phyloP scores from a whole-genome alignment of 352 stramenopile species.

The Peronospora destructor region DNA sequence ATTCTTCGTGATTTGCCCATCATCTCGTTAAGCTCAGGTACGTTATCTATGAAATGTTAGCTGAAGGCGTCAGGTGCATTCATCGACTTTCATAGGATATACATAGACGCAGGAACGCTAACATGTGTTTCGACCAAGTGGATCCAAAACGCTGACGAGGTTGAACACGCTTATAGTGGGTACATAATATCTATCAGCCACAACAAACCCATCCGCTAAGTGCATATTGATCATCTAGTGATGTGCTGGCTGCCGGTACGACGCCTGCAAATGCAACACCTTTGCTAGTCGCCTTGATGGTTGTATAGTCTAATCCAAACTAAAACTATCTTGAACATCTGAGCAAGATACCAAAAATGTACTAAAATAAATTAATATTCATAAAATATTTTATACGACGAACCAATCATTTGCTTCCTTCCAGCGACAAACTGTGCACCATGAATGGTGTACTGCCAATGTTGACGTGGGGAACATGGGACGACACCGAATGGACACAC shows the following conservation, averaged over 20 bases:
- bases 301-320: too few relatives aligned
- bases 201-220: too few relatives aligned
- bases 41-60: not conserved
- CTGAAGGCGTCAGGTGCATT: not conserved
- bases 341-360: too few relatives aligned
- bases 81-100: not conserved
- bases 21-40: not conserved
- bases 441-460: slow-evolving; percentile 73
- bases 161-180: too few relatives aligned
- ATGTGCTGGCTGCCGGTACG: too few relatives aligned
- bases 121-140: slow-evolving; percentile 4
- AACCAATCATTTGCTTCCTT: not conserved
- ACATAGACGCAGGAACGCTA: not conserved
- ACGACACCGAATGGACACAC: slow-evolving; percentile 28
- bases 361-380: too few relatives aligned
- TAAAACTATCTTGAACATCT: too few relatives aligned
- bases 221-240: too few relatives aligned
- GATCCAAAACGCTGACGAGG: slow-evolving; percentile 4
- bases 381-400: too few relatives aligned
- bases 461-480: slow-evolving; percentile 74
- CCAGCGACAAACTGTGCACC: not conserved
- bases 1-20: not conserved
- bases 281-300: too few relatives aligned
- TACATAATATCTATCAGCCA: too few relatives aligned
- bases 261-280: too few relatives aligned